Conservation (phyloP, 2,329 filamentous ascomycete genomes). For the Bipolaris zeicola region DNA sequence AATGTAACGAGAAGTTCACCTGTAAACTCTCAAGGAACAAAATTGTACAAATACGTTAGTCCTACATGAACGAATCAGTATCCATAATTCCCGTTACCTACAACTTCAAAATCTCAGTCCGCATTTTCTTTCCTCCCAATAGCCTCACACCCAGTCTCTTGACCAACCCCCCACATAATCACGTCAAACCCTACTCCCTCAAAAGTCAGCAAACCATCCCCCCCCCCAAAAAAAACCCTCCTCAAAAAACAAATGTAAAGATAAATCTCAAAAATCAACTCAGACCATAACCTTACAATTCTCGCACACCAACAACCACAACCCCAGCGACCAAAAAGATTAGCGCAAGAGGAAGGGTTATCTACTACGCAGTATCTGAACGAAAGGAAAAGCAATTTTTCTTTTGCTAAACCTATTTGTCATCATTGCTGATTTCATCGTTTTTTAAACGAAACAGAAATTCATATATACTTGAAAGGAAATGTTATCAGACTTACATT, state of each 20-base stretch:
- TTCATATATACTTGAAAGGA: neutral
- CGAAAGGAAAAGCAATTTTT: neutral
- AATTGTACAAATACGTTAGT: neutral
- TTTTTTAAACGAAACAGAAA: neutral
- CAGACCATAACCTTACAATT: neutral
- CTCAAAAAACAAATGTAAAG: neutral
- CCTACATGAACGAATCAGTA: too few relatives aligned
- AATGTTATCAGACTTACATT: neutral
- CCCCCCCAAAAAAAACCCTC: too few relatives aligned
- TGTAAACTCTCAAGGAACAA: neutral
- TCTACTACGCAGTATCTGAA: constrained; percentile 17
- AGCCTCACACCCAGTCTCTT: too few relatives aligned
- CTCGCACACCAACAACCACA: constrained; percentile 14
- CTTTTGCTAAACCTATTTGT: neutral
- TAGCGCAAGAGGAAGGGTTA: neutral
- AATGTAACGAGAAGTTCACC: neutral
- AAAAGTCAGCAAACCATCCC: neutral
- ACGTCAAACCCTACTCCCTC: too few relatives aligned
- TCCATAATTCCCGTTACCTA: too few relatives aligned
- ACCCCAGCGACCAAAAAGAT: neutral
- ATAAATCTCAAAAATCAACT: neutral
- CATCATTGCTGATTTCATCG: neutral
- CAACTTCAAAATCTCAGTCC: too few relatives aligned
- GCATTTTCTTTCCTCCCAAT: too few relatives aligned
- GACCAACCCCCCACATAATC: too few relatives aligned